These are phyloP conservation scores for Chlorella sp. DNA, from an alignment of 139 green algal species.

Conservation along the genomic window DNA sequence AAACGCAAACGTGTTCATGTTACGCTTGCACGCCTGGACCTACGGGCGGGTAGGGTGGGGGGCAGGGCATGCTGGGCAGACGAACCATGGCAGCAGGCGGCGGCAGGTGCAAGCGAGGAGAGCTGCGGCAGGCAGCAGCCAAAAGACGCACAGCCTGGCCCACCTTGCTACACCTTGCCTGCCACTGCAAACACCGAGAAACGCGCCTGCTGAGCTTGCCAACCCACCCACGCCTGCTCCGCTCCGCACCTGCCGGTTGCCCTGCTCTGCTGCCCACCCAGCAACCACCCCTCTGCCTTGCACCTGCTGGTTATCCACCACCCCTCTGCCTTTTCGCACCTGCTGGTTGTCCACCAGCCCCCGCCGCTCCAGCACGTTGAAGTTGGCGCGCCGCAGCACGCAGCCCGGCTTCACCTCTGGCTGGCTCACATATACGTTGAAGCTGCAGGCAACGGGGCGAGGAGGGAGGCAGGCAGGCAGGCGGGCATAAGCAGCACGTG, in stretches of 20 bases:
- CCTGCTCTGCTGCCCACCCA: no score
- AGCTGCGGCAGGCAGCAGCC: no score
- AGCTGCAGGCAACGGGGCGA: conserved; percentile 49
- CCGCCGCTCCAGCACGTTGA: conserved; percentile 91
- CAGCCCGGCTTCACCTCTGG: conserved; percentile 98
- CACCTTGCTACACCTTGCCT: no score
- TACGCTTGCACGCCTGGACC: conserved; percentile 89
- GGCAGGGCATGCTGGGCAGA: background rate
- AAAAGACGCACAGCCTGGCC: no score
- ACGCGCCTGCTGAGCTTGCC: no score
- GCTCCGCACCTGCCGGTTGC: no score
- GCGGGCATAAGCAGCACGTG: background rate
- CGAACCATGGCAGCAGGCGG: background rate
- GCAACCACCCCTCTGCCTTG: no score
- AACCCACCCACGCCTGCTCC: no score
- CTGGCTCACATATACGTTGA: conserved; percentile 97
- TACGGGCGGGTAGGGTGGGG: conserved; percentile 22
- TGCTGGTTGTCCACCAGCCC: conserved; percentile 83
- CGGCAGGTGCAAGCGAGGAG: background rate
- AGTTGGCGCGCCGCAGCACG: conserved; percentile 93
- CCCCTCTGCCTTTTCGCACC: conserved; percentile 25
- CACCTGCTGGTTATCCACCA: no score
- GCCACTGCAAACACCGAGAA: no score
- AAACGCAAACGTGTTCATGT: conserved; percentile 99
- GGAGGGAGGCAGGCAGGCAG: background rate